A percentile compares a stretch with the other conserved stretches of the same genome.
Conservation (phyloP, 805 yeast genomes). For the Wickerhamomyces ciferrii region DNA sequence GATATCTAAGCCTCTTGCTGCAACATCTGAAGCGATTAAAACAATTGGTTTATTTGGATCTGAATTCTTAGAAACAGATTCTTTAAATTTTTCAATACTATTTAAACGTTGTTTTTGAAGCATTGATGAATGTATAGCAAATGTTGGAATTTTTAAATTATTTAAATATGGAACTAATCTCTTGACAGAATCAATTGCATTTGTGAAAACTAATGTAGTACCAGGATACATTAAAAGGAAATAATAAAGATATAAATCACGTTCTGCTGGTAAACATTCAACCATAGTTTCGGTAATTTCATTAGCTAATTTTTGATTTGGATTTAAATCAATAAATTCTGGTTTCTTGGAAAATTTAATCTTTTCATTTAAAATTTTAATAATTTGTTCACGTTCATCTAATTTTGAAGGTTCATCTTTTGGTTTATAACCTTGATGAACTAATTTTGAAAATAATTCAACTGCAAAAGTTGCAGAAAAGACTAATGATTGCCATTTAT, state of each 20-base stretch:
- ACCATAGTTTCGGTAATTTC: conserved; percentile 79
- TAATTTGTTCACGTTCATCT: conserved; percentile 49
- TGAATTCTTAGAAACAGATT: conserved; percentile 33
- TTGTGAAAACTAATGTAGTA: conserved; percentile 84
- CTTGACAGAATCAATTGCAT: conserved; percentile 92
- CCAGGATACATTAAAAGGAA: conserved; percentile 85
- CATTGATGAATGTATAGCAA: conserved; percentile 91
- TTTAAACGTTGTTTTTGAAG: conserved; percentile 88
- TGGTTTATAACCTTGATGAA: conserved; percentile 29
- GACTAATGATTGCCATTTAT: conserved; percentile 77
- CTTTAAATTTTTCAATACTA: conserved; percentile 75
- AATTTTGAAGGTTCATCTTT: conserved; percentile 19
- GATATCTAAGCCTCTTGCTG: conserved; percentile 96
- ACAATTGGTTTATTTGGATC: conserved; percentile 52
- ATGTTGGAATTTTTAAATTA: conserved; percentile 59
- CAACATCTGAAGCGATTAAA: conserved; percentile 92
- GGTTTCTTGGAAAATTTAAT: conserved; percentile 72
- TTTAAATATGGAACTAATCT: conserved; percentile 73
- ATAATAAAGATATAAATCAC: conserved; percentile 87
- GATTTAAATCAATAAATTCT: conserved; percentile 75
- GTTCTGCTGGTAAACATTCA: conserved; percentile 85
- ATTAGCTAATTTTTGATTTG: conserved; percentile 71
- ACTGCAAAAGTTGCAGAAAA: conserved; percentile 91
- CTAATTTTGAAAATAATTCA: conserved; percentile 75
- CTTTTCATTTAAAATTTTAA: conserved; percentile 61